Base-by-base conservation (phyloP, 2,329 filamentous ascomycete genomes). In the Samsoniella hepiali region DNA sequence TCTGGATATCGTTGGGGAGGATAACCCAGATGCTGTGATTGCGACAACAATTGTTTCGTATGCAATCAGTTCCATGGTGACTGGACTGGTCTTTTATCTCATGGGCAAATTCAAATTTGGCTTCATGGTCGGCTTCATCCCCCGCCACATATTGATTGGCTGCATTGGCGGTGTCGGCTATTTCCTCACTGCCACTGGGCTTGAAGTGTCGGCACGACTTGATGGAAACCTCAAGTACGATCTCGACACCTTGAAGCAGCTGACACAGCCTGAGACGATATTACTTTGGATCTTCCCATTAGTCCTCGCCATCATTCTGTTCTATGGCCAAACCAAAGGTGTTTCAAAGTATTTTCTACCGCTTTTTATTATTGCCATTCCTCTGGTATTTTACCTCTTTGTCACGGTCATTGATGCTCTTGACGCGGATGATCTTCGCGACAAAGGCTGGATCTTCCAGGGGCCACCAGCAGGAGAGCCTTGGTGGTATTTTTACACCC, bases 131-230 rank as follows among this genome's bases (percentile, higher is more conserved):
- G 95, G 93, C 64, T 99, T 99, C 78, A 98, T 99, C 69, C 95
- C 95, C 5, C 87, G 95, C 51, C 94, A 97, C 69, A 99, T 99
- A 69, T 79, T 99, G 38, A 96, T 97, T 66, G 95, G 95, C 62
- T 99, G 95, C 72, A 98, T 99, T 68, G 95, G 95, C 50, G 95
- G 95, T 66, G 95, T 99, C 9, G 95, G 95, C 5, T 97, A 93
- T 84, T 99, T 99, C 76, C 82, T 99, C 27, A 81, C 97, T 58
- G 87, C 91, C 58, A 99, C 95, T 7, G 95, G 93, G 31, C 86
- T 99, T 63, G 94, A 98, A 72, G 94, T 99, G 9, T 96, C 93
- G 29, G 94, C 93, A 31, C 87, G 94, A 57, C 81, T 99, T 32
- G 88, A 95, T 45, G 93, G 93, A 17, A 93, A 88, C 69, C 83